Evolutionary conservation across 148 eudicot genomes (phyloP).

Genomic region (Fagopyrum homotropicum): DNA sequence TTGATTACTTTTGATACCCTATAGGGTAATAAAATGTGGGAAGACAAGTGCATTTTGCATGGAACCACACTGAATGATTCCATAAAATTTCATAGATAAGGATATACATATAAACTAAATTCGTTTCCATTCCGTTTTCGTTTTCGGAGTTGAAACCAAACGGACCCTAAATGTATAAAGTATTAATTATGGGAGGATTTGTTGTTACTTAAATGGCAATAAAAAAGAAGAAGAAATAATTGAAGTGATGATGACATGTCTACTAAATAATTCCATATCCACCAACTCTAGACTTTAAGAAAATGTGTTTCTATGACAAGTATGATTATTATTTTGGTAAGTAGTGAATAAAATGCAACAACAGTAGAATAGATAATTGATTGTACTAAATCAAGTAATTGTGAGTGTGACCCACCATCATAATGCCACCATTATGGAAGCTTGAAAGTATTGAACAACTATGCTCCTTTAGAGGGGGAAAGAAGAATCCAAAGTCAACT

Average conservation of each 20-base stretch:
- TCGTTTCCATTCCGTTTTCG: no score
- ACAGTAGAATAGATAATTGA: background rate
- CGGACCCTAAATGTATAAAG: no score
- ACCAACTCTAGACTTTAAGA: background rate
- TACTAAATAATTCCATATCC: background rate
- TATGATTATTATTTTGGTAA: background rate
- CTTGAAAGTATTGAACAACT: constrained; percentile 7
- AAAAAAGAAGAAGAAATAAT: background rate
- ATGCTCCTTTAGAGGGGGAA: background rate
- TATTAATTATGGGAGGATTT: no score
- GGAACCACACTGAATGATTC: no score
- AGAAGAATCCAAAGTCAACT: constrained; percentile 4
- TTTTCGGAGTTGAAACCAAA: no score
- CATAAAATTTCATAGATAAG: no score
- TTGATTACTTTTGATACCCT: no score
- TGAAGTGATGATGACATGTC: background rate
- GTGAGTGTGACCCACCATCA: background rate
- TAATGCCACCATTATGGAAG: background rate
- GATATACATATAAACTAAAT: no score
- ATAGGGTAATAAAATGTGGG: no score
- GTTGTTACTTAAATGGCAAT: no score
- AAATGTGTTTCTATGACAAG: background rate
- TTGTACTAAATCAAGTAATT: background rate
- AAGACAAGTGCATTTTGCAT: no score
- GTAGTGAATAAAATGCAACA: background rate